phyloP scores from a whole-genome alignment of 2,329 filamentous ascomycete genomes.

The Aaosphaeria arxii region DNA sequence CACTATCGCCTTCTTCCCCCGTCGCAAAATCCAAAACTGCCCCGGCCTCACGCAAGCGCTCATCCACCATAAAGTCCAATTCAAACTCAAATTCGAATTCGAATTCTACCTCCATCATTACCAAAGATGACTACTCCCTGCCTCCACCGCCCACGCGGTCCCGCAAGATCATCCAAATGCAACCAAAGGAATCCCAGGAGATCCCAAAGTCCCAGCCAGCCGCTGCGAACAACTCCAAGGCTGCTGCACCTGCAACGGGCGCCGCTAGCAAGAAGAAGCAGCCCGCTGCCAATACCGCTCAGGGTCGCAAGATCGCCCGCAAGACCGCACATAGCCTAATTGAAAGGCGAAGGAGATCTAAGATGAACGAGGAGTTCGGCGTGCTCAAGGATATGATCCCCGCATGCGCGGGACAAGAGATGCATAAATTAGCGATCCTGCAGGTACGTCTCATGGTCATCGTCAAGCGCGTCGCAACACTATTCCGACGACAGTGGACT shows the following conservation, averaged over 20 bases:
- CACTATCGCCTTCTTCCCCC: constrained; percentile 41
- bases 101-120: constrained; percentile 33
- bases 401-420: constrained; percentile 86
- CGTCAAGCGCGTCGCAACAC: too few species aligned
- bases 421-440: constrained; percentile 95
- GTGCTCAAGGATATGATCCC: constrained; percentile 94
- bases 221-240: constrained; percentile 16
- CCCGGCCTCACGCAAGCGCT: constrained; percentile 28
- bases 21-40: constrained; percentile 25
- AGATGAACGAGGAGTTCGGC: constrained; percentile 98
- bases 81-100: constrained; percentile 8
- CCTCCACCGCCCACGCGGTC: constrained; percentile 89
- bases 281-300: constrained; percentile 66
- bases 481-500: too few species aligned
- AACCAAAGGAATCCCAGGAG: constrained; percentile 52
- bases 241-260: constrained; percentile 11
- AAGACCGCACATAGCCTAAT: constrained; percentile 97
- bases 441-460: constrained; percentile 58
- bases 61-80: neutral
- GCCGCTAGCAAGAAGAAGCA: constrained; percentile 68
- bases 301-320: constrained; percentile 88
- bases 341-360: constrained; percentile 81
- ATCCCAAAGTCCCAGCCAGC: constrained; percentile 17
- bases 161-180: constrained; percentile 98
- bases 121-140: constrained; percentile 69